A percentile compares a stretch with the other conserved stretches of the same genome.
These are phyloP conservation scores for Phytophthora lateralis DNA, from an alignment of 352 stramenopile species.

Conservation along the genomic window DNA sequence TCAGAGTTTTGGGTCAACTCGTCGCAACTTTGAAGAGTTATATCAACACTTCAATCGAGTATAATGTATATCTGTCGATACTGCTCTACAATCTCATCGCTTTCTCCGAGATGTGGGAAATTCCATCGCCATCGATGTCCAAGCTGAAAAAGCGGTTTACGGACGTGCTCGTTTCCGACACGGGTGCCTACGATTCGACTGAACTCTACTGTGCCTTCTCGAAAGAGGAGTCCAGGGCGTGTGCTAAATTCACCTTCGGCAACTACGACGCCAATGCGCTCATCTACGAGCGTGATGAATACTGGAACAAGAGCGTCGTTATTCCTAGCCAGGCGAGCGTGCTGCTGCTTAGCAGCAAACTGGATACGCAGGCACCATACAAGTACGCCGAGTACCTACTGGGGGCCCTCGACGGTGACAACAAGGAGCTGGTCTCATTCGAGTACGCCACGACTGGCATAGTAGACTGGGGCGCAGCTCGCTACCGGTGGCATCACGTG, in stretches of 20 bases:
- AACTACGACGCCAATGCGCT: slow-evolving; percentile 20
- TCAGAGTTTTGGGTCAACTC: background rate
- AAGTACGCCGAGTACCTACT: slow-evolving; percentile 46
- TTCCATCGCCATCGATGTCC: slow-evolving; percentile 9
- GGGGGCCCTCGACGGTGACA: slow-evolving; percentile 20
- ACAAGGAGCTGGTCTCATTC: slow-evolving; percentile 45
- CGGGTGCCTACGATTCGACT: slow-evolving; percentile 10
- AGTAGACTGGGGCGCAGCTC: slow-evolving; percentile 29
- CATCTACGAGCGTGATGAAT: slow-evolving; percentile 47
- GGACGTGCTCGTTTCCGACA: slow-evolving; percentile 14
- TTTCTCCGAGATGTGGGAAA: slow-evolving; percentile 51
- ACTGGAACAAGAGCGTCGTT: slow-evolving; percentile 45
- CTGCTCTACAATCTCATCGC: slow-evolving; percentile 44
- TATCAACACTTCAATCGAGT: background rate
- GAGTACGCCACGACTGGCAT: slow-evolving; percentile 34
- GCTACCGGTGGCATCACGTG: slow-evolving; percentile 20
- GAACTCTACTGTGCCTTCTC: slow-evolving; percentile 51
- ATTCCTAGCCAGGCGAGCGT: slow-evolving; percentile 39
- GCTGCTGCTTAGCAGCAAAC: slow-evolving; percentile 36
- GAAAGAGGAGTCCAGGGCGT: slow-evolving; percentile 37
- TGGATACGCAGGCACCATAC: slow-evolving; percentile 49
- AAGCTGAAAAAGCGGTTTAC: slow-evolving; percentile 20
- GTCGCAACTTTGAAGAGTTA: background rate
- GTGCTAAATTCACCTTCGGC: slow-evolving; percentile 4
- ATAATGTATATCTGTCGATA: slow-evolving; percentile 18